phyloP scores from a whole-genome alignment of 768 basidiomycete species.

The Pleurotus tuoliensis region DNA sequence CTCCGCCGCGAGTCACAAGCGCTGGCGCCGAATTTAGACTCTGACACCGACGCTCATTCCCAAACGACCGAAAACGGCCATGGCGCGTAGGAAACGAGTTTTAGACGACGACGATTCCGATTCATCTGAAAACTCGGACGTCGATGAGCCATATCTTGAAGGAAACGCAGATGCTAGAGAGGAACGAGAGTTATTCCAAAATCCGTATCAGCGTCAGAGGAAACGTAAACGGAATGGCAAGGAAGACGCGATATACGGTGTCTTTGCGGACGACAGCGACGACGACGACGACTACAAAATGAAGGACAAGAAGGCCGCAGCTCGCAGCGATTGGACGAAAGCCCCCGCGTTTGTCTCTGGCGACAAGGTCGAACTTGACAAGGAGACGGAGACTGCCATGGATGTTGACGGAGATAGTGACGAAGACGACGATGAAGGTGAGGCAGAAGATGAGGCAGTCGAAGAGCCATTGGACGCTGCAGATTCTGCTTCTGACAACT shows the following conservation, averaged over 20 bases:
- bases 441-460: slow-evolving; percentile 32
- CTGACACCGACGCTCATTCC: not conserved
- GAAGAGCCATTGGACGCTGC: slow-evolving; percentile 30
- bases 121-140: slow-evolving; percentile 57
- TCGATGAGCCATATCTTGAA: slow-evolving; percentile 38
- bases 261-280: slow-evolving; percentile 71
- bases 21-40: not conserved
- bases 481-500: slow-evolving; percentile 41
- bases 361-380: slow-evolving; percentile 44
- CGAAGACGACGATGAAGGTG: slow-evolving; percentile 27
- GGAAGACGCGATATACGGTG: slow-evolving; percentile 73
- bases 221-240: slow-evolving; percentile 54
- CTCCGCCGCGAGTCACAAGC: not conserved
- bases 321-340: slow-evolving; percentile 65
- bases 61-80: slow-evolving; percentile 20
- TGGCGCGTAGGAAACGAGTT: slow-evolving; percentile 77
- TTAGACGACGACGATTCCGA: slow-evolving; percentile 72
- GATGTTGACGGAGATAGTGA: slow-evolving; percentile 24
- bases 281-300: slow-evolving; percentile 54
- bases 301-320: slow-evolving; percentile 24
- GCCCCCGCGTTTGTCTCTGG: slow-evolving; percentile 72
- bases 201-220: slow-evolving; percentile 72
- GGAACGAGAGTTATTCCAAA: slow-evolving; percentile 72
- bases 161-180: slow-evolving; percentile 63
- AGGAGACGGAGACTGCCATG: slow-evolving; percentile 28